These are phyloP conservation scores for Hyphopichia buzzinii DNA, from an alignment of 1,139 yeast species.

Conservation along the genomic window DNA sequence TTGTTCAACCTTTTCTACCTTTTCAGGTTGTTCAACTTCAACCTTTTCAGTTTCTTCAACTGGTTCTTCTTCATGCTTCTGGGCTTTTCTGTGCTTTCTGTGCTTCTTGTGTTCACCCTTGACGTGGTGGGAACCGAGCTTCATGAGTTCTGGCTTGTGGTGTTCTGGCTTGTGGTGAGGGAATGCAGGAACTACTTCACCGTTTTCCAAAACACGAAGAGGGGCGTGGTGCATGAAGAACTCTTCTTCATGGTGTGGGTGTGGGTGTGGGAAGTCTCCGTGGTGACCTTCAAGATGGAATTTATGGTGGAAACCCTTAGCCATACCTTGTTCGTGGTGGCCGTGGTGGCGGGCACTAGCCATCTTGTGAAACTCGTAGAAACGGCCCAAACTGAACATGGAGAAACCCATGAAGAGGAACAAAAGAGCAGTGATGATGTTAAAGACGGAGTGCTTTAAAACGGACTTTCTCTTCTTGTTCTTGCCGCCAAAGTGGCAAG, in stretches of 20 bases:
- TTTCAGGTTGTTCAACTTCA: background rate
- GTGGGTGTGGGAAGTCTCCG: background rate
- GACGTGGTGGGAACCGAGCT: too few relatives aligned
- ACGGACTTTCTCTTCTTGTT: background rate
- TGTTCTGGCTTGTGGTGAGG: too few relatives aligned
- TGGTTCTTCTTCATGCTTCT: background rate
- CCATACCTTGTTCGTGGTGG: background rate
- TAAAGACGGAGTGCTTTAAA: background rate
- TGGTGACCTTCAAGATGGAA: background rate
- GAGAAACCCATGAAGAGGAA: conserved; percentile 4
- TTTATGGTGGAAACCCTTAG: background rate
- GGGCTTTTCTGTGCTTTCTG: background rate
- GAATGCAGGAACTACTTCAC: background rate
- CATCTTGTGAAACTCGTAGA: conserved; percentile 4
- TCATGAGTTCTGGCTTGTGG: too few relatives aligned
- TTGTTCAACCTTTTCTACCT: background rate
- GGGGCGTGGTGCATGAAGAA: background rate
- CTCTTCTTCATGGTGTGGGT: background rate
- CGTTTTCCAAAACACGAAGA: background rate
- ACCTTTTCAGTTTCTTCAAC: background rate
- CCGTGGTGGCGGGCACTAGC: background rate
- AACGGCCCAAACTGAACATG: conserved; percentile 6
- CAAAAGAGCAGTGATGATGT: conserved; percentile 1
- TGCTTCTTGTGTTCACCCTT: too few relatives aligned
- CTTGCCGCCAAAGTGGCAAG: background rate